phyloP scores from a whole-genome alignment of 2,329 filamentous ascomycete genomes.

The Aspergillus fumigatus region DNA sequence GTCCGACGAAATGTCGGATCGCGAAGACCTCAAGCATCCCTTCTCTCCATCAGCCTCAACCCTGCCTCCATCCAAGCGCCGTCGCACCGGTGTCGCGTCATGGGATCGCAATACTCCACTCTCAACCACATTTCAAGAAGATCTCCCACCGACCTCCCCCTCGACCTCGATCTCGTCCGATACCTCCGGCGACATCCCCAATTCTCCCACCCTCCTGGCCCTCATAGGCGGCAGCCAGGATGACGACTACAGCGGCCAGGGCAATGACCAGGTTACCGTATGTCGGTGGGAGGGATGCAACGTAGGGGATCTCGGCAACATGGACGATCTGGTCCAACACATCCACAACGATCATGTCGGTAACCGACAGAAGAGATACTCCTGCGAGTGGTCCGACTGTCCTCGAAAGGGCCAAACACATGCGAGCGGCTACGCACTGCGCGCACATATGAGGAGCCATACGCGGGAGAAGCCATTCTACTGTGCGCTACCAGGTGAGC shows the following conservation, averaged over 20 bases:
- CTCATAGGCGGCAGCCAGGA: slow-evolving; percentile 39
- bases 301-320: slow-evolving; percentile 67
- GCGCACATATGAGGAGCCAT: slow-evolving; percentile 96
- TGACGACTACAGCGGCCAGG: slow-evolving; percentile 65
- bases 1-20: slow-evolving; percentile 55
- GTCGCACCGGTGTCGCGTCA: slow-evolving; percentile 40
- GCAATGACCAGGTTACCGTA: slow-evolving; percentile 69
- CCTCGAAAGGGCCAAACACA: slow-evolving; percentile 82
- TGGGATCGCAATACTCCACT: slow-evolving; percentile 50
- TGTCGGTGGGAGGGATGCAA: slow-evolving; percentile 75
- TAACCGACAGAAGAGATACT: slow-evolving; percentile 89
- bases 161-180: slow-evolving; percentile 79
- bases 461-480: slow-evolving; percentile 98
- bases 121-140: slow-evolving; percentile 38
- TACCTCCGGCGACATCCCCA: slow-evolving; percentile 78
- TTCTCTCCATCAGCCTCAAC: slow-evolving; percentile 42
- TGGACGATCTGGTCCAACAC: slow-evolving; percentile 76
- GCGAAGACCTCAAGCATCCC: slow-evolving; percentile 52
- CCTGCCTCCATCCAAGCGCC: slow-evolving; percentile 47
- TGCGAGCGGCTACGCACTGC: slow-evolving; percentile 90
- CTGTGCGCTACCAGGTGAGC: slow-evolving; percentile 82
- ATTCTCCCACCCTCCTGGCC: slow-evolving; percentile 55
- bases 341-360: slow-evolving; percentile 94
- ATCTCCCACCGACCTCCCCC: slow-evolving; percentile 43
- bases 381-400: slow-evolving; percentile 96